phyloP scores from a whole-genome alignment of 805 yeast genomes.

The Brettanomyces sp. region DNA sequence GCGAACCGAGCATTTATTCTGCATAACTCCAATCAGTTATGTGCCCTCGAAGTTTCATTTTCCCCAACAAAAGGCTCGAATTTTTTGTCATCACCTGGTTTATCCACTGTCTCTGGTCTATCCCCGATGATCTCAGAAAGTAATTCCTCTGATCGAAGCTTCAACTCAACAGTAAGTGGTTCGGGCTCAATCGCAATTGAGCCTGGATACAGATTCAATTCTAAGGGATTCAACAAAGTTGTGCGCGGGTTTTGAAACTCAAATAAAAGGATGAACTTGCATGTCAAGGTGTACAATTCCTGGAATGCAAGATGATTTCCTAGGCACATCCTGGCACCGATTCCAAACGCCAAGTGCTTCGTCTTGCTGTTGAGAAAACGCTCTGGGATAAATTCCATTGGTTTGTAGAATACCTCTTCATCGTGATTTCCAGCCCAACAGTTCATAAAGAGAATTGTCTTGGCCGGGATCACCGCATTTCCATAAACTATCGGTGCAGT shows the following conservation, averaged over 20 bases:
- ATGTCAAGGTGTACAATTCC: slow-evolving; percentile 51
- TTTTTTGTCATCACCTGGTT: background rate
- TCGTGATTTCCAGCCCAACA: slow-evolving; percentile 69
- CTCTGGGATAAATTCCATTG: slow-evolving; percentile 41
- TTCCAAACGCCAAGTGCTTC: slow-evolving; percentile 52
- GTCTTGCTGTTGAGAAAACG: slow-evolving; percentile 33
- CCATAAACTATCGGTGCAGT: slow-evolving; percentile 38
- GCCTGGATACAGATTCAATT: slow-evolving; percentile 39
- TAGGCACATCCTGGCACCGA: slow-evolving; percentile 65
- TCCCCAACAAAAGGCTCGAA: too few relatives aligned
- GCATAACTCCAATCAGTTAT: too few relatives aligned
- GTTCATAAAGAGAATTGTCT: slow-evolving; percentile 54
- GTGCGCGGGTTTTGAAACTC: slow-evolving; percentile 4
- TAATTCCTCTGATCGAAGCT: slow-evolving; percentile 18
- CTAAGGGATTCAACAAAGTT: slow-evolving; percentile 44
- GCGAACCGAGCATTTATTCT: too few relatives aligned
- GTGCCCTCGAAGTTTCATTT: too few relatives aligned
- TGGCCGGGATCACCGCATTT: slow-evolving; percentile 38
- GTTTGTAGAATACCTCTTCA: slow-evolving; percentile 28
- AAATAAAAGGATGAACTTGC: slow-evolving; percentile 42
- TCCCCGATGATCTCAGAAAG: slow-evolving; percentile 1
- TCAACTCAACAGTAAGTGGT: slow-evolving; percentile 27
- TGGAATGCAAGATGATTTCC: slow-evolving; percentile 57
- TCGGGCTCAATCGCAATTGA: slow-evolving; percentile 59
- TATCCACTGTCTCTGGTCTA: background rate